Conservation (phyloP, 768 basidiomycete genomes). For the Nevesoporus exiguus region DNA sequence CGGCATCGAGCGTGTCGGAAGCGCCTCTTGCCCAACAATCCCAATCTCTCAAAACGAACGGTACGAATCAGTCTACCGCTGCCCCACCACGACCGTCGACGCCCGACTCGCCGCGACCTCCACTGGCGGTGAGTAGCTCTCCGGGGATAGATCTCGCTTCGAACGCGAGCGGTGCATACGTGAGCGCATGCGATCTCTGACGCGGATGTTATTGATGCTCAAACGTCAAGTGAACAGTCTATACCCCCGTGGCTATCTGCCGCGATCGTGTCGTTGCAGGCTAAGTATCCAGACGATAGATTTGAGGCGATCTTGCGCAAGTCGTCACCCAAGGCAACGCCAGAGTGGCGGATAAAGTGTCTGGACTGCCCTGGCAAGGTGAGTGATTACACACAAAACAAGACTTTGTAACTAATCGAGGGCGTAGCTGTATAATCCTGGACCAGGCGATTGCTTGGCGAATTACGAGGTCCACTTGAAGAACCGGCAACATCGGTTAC, state of each 20-base stretch:
- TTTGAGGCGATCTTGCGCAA: constrained; percentile 76
- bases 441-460: constrained; percentile 77
- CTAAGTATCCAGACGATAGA: constrained; percentile 73
- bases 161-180: constrained; percentile 21
- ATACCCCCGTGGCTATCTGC: constrained; percentile 69
- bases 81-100: constrained; percentile 25
- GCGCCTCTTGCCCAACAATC: constrained; percentile 67
- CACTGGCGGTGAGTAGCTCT: constrained; percentile 10
- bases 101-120: constrained; percentile 23
- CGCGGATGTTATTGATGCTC: constrained; percentile 32
- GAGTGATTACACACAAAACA: background rate
- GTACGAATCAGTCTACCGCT: constrained; percentile 29
- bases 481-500: constrained; percentile 75
- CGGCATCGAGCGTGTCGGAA: constrained; percentile 70
- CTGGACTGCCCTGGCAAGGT: constrained; percentile 93
- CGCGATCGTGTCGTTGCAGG: constrained; percentile 66
- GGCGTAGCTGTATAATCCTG: constrained; percentile 80
- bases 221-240: constrained; percentile 32
- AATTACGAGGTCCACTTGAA: constrained; percentile 94
- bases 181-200: constrained; percentile 22
- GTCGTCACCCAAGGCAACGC: constrained; percentile 46
- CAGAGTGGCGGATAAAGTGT: constrained; percentile 92
- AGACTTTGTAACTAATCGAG: background rate
- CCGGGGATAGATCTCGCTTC: constrained; percentile 16
- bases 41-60: constrained; percentile 54